Evolutionary conservation across 2,329 filamentous ascomycete genomes (phyloP), one percentile per base, ranked within the genome.

Genomic region (Zasmidium cellare): DNA sequence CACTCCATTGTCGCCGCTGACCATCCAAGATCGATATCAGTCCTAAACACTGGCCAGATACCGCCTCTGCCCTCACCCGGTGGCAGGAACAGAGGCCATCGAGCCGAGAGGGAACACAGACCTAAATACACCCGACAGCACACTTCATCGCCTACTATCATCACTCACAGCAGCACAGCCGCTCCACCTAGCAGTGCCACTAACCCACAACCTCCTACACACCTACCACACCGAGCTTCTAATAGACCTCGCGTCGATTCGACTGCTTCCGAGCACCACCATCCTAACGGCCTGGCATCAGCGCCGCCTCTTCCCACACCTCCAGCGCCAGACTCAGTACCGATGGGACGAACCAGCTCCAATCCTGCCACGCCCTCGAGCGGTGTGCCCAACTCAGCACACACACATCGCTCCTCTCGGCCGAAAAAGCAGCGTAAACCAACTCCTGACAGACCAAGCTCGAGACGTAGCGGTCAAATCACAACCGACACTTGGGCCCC

Each of bases 61-160:
- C 89, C 92, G 6, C 80, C 86, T 19, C 79, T 97, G 47, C 91
- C 92, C 0, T 96, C 92, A 0, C 92, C 92, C 1, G 90, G 91
- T n/a, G 83, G 82, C 58, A 80, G 82, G 80, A 85, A 55, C 16
- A 66, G 69, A 24, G 59, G 67, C 24, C 65, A 71, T 23, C 64
- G 66, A 6, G 50, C 59, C 11, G 63, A 65, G 6, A 47, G 61
- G 44, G 61, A 69, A 45, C 67, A 70, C 50, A 78, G 86, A 52
- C 87, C 88, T 9, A 83, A 86, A 62, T 79, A 87, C 56, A 80
- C 79, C 45, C 83, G 90, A 55, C 87, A 90, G 68, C 87, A 91
- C 69, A 96, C 92, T 0, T 87, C 90, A 22, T 96, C 91, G 1
- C 92, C 92, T 1, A 92, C 88, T 0, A 80, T 89, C 28, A 71